Conservation (phyloP, 2,329 filamentous ascomycete genomes). For the Coniosporium tulheliwenetii region DNA sequence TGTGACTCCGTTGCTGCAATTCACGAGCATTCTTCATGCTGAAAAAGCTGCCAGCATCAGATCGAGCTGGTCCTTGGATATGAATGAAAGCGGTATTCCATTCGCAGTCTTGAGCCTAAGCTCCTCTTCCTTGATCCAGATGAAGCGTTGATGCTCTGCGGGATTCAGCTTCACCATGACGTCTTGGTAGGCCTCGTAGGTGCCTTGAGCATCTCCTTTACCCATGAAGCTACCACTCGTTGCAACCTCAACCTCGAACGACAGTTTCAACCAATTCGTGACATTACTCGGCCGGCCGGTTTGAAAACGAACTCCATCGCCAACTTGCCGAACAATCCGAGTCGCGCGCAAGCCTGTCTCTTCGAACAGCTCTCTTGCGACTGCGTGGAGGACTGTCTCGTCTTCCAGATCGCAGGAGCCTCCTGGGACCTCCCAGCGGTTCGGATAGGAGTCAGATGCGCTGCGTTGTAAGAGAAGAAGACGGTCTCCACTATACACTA, state of each 20-base stretch:
- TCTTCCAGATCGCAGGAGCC: slow-evolving; percentile 31
- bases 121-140: slow-evolving; percentile 25
- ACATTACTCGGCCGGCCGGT: slow-evolving; percentile 3
- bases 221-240: background rate
- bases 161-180: slow-evolving; percentile 17
- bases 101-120: slow-evolving; percentile 13
- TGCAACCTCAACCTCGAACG: slow-evolving; percentile 6
- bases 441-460: slow-evolving; percentile 24
- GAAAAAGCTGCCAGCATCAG: slow-evolving; percentile 5
- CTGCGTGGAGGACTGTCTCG: slow-evolving; percentile 24
- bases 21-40: background rate
- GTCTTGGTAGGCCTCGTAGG: background rate
- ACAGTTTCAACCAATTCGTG: slow-evolving; percentile 4
- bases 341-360: slow-evolving; percentile 25
- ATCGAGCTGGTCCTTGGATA: slow-evolving; percentile 5
- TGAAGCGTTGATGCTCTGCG: slow-evolving; percentile 23
- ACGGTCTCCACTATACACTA: slow-evolving; percentile 9
- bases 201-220: too few species aligned
- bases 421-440: slow-evolving; percentile 34
- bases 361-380: slow-evolving; percentile 34
- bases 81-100: slow-evolving; percentile 15
- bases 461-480: slow-evolving; percentile 30
- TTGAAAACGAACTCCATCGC: slow-evolving; percentile 3
- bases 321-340: slow-evolving; percentile 11
- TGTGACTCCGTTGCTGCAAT: too few species aligned